Base-by-base conservation (phyloP, 345 rosid genomes). In the Citrus cavaleriei region DNA sequence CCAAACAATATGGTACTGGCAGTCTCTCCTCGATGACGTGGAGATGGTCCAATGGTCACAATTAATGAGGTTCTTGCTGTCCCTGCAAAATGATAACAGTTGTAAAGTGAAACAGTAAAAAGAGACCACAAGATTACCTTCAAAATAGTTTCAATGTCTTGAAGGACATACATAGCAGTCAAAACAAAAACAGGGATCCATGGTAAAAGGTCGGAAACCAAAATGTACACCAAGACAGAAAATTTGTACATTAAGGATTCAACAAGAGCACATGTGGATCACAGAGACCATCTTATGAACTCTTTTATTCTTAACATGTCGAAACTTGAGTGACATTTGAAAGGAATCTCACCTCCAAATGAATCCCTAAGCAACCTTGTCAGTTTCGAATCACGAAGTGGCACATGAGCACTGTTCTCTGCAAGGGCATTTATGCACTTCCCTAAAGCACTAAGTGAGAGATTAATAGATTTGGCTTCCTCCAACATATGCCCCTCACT, bases 381-480 rank as follows among this genome's bases (percentile, higher is more conserved):
- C 74, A 93, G 95, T 88, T 93, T 93, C 34, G 97, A 91, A 89
- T 93, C 97, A 80, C 95, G 97, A 80, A 91, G 87, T 40, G 97
- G 97, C 75, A 93, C 90, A 81, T 93, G 97, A 64, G 95, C 62
- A 75, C 95, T 91, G 85, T 91, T 90, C 88, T 93, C 97, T 59
- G 97, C 97, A 24, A 93, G 87, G 68, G 97, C 93, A 84, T 93
- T 93, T 66, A 93, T 93, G 91, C 97, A 93, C 87, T 93, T 93
- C 72, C 97, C 97, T 80, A 93, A 83, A 32, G 95, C 95, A 88
- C 95, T 93, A 76, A 93, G 89, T 18, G 97, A 93, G 71, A 93
- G 94, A 83, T 93, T 93, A 76, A 93, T 93, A 81, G 95, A 93
- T 86, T 93, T 93, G 51, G 97, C 97, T 90, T 93, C 97, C 85